Percentiles rank a stretch among this genome's conserved stretches.
Conservation (phyloP, 495 filamentous ascomycete species). For the Podospora tetraspora region DNA sequence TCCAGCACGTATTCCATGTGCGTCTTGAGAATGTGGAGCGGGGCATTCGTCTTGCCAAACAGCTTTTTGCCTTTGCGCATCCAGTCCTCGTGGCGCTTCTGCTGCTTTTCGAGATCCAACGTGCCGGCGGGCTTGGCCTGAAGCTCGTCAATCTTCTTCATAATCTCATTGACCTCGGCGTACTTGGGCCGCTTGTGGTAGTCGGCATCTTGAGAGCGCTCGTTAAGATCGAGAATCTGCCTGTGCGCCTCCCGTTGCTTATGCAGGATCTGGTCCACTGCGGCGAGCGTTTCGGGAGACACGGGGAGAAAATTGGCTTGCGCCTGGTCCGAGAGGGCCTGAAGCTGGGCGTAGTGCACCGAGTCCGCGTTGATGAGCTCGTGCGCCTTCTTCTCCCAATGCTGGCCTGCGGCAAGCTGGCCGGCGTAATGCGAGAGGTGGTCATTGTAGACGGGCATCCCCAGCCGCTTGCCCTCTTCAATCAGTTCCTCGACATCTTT, state of each 20-base stretch:
- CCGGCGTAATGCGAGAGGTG: constrained; percentile 70
- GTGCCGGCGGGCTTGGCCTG: constrained; percentile 89
- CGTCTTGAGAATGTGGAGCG: constrained; percentile 83
- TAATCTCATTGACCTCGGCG: constrained; percentile 80
- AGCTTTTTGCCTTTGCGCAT: constrained; percentile 98
- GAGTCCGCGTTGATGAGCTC: constrained; percentile 86
- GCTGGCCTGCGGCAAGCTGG: constrained; percentile 65
- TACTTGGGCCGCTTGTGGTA: constrained; percentile 81
- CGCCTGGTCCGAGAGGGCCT: constrained; percentile 73
- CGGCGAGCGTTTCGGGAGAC: constrained; percentile 68
- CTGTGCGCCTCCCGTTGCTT: constrained; percentile 94
- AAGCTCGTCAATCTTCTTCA: constrained; percentile 77
- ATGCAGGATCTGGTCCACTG: constrained; percentile 86
- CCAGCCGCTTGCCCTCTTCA: constrained; percentile 64
- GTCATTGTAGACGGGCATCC: constrained; percentile 71
- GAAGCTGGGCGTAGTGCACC: constrained; percentile 89
- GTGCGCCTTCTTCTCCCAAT: constrained; percentile 91
- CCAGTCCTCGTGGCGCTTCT: constrained; percentile 97
- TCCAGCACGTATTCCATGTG: constrained; percentile 93
- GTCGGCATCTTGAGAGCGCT: constrained; percentile 68
- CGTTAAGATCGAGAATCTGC: constrained; percentile 73
- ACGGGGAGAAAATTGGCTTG: constrained; percentile 75
- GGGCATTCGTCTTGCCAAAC: constrained; percentile 97
- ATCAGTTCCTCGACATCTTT: constrained; percentile 75
- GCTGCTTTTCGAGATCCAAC: constrained; percentile 88